Conservation (phyloP, 2,329 filamentous ascomycete genomes). For the Mycosphaerelloides madeirae region DNA sequence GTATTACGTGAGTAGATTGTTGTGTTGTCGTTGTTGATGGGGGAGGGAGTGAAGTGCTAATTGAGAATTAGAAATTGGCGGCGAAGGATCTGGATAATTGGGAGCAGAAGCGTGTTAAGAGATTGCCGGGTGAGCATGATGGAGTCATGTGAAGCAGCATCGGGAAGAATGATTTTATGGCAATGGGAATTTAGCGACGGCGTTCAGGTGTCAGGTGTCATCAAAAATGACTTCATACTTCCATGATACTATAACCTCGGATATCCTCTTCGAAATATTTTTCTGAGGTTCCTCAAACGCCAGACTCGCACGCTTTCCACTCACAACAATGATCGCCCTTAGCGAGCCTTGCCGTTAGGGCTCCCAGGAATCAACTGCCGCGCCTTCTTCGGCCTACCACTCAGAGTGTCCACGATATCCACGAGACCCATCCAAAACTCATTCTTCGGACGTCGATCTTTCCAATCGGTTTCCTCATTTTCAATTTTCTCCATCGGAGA, state of each 20-base stretch:
- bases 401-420: slow-evolving; percentile 76
- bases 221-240: no score
- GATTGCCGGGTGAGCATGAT: slow-evolving; percentile 84
- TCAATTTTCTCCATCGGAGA: slow-evolving; percentile 76
- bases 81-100: slow-evolving; percentile 91
- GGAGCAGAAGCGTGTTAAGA: slow-evolving; percentile 92
- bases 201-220: background rate
- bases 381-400: slow-evolving; percentile 52
- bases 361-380: slow-evolving; percentile 18
- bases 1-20: slow-evolving; percentile 66
- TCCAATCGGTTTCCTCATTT: slow-evolving; percentile 85
- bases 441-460: slow-evolving; percentile 73
- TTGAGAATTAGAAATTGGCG: slow-evolving; percentile 60
- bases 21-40: slow-evolving; percentile 22
- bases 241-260: no score
- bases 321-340: background rate
- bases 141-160: slow-evolving; percentile 59
- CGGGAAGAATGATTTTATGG: background rate
- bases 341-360: slow-evolving; percentile 7
- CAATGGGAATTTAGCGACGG: background rate
- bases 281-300: slow-evolving; percentile 2
- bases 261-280: background rate
- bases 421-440: slow-evolving; percentile 84
- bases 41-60: slow-evolving; percentile 9
- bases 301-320: slow-evolving; percentile 6